Percentiles rank a stretch among this genome's conserved stretches.
Conservation (phyloP, 768 basidiomycete genomes). For the Termitomyces bulborhizus region DNA sequence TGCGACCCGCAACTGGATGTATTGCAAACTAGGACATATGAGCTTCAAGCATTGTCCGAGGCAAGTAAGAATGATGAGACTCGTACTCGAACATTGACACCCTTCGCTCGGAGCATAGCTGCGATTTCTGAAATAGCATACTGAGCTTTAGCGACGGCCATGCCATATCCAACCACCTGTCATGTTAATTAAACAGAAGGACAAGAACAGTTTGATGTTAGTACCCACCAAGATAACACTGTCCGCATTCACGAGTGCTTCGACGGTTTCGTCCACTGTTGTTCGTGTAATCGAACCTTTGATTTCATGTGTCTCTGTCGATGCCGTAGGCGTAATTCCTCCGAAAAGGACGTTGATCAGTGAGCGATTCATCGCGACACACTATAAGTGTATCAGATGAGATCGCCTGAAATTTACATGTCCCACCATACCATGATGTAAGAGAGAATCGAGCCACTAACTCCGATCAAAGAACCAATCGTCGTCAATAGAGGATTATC, state of each 20-base stretch:
- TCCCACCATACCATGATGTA: conserved; percentile 72
- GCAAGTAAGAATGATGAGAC: not conserved
- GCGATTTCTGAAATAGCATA: conserved; percentile 76
- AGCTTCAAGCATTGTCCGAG: not conserved
- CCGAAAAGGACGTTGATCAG: conserved; percentile 83
- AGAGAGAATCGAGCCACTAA: conserved; percentile 85
- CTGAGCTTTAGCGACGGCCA: conserved; percentile 91
- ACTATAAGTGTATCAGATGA: conserved; percentile 35
- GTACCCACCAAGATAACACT: conserved; percentile 66
- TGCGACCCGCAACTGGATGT: conserved; percentile 87
- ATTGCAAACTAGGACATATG: conserved; percentile 53
- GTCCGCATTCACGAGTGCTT: conserved; percentile 71
- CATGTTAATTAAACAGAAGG: conserved; percentile 4
- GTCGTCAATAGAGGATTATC: conserved; percentile 81
- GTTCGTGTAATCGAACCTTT: conserved; percentile 79
- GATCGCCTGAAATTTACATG: not conserved
- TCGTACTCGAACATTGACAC: conserved; percentile 62
- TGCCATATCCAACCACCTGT: conserved; percentile 81
- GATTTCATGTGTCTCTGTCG: conserved; percentile 63
- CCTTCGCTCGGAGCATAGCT: conserved; percentile 63
- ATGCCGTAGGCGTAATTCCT: conserved; percentile 59
- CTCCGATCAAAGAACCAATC: conserved; percentile 82
- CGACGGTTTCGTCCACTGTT: conserved; percentile 74
- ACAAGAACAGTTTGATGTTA: not conserved
- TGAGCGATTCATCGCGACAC: conserved; percentile 89